These are phyloP conservation scores for Colletotrichum sp. DNA, from an alignment of 2,329 filamentous ascomycete species.

Conservation along the genomic window DNA sequence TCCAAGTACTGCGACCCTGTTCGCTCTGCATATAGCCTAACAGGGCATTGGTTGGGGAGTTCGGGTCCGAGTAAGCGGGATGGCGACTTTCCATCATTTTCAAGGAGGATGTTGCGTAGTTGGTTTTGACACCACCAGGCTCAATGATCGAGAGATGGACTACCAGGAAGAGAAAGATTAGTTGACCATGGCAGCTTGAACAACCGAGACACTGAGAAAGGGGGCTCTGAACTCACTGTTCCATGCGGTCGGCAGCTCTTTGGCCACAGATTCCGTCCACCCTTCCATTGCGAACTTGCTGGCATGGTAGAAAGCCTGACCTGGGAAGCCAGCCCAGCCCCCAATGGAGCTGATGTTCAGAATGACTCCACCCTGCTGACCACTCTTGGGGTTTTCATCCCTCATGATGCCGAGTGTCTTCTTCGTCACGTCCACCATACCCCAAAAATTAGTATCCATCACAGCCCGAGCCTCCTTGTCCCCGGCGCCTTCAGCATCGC, in stretches of 20 bases:
- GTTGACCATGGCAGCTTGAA: too few species aligned
- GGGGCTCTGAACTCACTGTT: conserved; percentile 33
- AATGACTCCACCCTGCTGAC: conserved; percentile 51
- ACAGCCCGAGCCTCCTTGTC: not conserved
- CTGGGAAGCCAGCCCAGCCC: conserved; percentile 39
- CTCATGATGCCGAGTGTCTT: conserved; percentile 42
- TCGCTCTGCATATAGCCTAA: not conserved
- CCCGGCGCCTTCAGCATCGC: not conserved
- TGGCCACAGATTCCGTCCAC: conserved; percentile 48
- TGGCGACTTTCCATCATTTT: not conserved
- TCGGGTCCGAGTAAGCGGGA: not conserved
- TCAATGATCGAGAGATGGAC: conserved; percentile 47
- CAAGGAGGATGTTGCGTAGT: conserved; percentile 22
- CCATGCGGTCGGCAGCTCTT: conserved; percentile 47
- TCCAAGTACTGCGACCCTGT: not conserved
- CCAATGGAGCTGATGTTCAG: conserved; percentile 62
- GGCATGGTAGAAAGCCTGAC: conserved; percentile 42
- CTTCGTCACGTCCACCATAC: not conserved
- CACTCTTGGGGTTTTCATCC: conserved; percentile 32
- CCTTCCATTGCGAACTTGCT: conserved; percentile 52
- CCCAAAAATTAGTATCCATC: not conserved
- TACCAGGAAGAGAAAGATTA: not conserved
- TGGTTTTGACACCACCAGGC: conserved; percentile 42
- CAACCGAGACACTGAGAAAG: too few species aligned
- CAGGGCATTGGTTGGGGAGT: not conserved